Evolutionary conservation across 768 basidiomycete genomes (phyloP), one percentile per base, ranked within the genome.

Genomic region (Lentinula lateritia): DNA sequence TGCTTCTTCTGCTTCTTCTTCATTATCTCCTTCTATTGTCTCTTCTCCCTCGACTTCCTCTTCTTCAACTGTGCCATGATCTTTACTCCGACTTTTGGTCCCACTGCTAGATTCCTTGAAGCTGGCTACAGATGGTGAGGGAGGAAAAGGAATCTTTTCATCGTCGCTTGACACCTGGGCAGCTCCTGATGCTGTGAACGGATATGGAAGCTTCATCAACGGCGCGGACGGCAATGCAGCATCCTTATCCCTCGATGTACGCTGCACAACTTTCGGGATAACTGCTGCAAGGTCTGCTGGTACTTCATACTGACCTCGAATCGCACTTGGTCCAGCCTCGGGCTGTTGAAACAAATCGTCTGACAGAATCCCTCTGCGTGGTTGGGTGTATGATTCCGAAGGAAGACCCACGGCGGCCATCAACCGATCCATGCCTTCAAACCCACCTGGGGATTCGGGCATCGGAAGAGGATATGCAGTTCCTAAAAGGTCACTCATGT

Each of bases 111-210:
- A 71, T 61, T 76, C 76, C 60, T 76, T 76, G 56, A 75, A 79
- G 5, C 75, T 74, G 5, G 76, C 77, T 23, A 72, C 64, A 18
- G 66, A 69, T 34, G 83, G 83, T 1, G 85, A 83, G 7, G 85
- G 86, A n/a, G 89, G 91, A 81, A 92, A 92, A 0, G 90, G 89
- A 18, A 92, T 83, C 42, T 71, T 71, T 63, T 88, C 87, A 65
- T 80, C 87, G 64, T 80, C 78, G 16, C 84, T 85, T 9, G 85
- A 86, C 58, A 80, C 76, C 63, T 86, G 86, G 0, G 85, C 83
- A 42, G 56, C 43, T 50, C 59, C 82, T 60, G 80, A 82, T 8
- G 77, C 82, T 1, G 82, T 73, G 70, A 93, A 92, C 0, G 91
- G 89, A 75, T 93, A 93, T 5, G 88, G 87, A 36, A 87, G 66